These are phyloP conservation scores for Phialocephala subalpina DNA, from an alignment of 2,329 filamentous ascomycete species.

Conservation along the genomic window DNA sequence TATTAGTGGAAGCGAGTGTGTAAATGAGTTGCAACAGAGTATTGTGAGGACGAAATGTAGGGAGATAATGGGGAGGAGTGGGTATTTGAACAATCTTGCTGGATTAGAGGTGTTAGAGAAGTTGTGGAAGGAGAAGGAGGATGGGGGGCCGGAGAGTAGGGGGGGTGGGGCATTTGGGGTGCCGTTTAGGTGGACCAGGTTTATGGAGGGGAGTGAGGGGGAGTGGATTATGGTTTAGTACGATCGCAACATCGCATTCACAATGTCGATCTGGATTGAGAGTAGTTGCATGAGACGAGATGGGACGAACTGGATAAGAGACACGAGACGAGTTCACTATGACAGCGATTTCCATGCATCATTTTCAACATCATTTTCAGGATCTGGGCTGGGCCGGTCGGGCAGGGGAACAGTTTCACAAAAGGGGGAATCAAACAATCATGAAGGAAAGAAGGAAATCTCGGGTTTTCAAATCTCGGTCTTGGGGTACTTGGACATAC, in stretches of 20 bases:
- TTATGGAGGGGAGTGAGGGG: conserved; percentile 55
- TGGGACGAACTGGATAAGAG: background rate
- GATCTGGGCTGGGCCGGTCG: background rate
- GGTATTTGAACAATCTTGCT: conserved; percentile 92
- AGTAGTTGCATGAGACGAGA: background rate
- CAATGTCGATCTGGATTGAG: too few species aligned
- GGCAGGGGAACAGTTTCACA: background rate
- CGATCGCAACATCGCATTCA: background rate
- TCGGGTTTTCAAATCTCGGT: background rate
- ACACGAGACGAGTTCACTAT: background rate
- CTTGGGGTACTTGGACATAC: background rate
- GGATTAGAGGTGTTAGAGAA: conserved; percentile 86
- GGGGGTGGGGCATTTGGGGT: conserved; percentile 28
- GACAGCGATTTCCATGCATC: conserved; percentile 1
- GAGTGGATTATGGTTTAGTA: conserved; percentile 73
- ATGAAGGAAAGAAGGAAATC: background rate
- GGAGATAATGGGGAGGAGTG: conserved; percentile 87
- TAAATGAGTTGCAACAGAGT: conserved; percentile 79
- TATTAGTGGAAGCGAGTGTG: conserved; percentile 87
- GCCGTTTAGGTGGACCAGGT: conserved; percentile 42
- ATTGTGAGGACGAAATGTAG: conserved; percentile 82
- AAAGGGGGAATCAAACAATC: background rate
- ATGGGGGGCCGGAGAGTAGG: conserved; percentile 18
- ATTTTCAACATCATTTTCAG: background rate
- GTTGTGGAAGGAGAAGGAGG: conserved; percentile 67